Base-by-base conservation (phyloP, 345 rosid genomes). In the Sapria himalayana region DNA sequence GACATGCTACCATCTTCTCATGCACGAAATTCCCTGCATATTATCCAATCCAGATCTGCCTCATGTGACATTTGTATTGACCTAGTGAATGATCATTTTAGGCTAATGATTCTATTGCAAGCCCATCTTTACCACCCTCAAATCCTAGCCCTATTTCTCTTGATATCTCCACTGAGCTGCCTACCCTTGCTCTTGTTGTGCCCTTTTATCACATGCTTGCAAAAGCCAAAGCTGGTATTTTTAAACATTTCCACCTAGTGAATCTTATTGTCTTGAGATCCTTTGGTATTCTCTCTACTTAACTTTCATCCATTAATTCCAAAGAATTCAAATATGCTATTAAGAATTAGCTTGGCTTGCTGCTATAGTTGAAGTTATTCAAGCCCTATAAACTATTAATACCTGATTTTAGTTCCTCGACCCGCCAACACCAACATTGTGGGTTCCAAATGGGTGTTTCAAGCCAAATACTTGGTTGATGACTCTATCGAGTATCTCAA, bases 381-480 rank as follows among this genome's bases (percentile, higher is more conserved):
- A 23, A 0, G 54, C 49, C 10, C 20, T 41, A 2, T 37, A 33
- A 20, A 8, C 15, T 9, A 55, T 41, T 27, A 12, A 6, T 7
- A 55, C 41, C 1, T 55, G 40, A 16, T 3, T 13, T 13, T 55
- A 25, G 45, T 34, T 3, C 45, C 55, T 19, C n/a, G 13, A n/a
- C 33, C 15, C 3, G 2, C 35, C 2, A 11, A 41, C 14, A 27
- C 38, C 8, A 41, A 15, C 3, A 25, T 48, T 41, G 13, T 48
- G 4, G 43, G 44, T 3, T 48, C 33, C 39, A 55, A 40, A 35
- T 55, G 33, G 54, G 41, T 46, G 11, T 46, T 54, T 19, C 7
- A 2, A 0, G 33, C 33, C 25, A 46, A 46, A 32, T 8, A 14
- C 18, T 18, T 14, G 7, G 14, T 33, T 3, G 2, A 46, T 11